Percentiles rank a stretch among this genome's conserved stretches.
phyloP scores from a whole-genome alignment of 371 early-diverging fungal species.

The Apophysomyces variabilis region DNA sequence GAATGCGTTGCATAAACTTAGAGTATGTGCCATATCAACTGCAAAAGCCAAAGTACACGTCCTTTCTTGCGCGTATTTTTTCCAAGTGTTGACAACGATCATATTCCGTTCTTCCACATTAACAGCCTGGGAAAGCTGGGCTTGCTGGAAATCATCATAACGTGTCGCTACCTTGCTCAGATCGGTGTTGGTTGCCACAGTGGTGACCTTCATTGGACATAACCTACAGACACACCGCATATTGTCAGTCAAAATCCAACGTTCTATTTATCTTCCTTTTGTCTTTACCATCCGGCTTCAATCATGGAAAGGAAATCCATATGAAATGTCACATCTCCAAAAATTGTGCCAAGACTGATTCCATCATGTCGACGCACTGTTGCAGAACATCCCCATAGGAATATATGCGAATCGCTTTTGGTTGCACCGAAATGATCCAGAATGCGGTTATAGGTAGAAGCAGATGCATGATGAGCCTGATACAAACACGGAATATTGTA shows the following conservation, averaged over 20 bases:
- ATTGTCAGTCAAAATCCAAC: neutral
- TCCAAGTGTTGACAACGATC: constrained; percentile 69
- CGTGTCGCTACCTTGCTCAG: constrained; percentile 52
- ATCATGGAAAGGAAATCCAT: constrained; percentile 83
- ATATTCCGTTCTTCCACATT: constrained; percentile 73
- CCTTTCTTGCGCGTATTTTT: constrained; percentile 54
- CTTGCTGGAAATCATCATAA: constrained; percentile 67
- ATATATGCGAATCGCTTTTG: constrained; percentile 51
- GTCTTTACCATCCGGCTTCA: constrained; percentile 66
- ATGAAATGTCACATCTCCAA: constrained; percentile 82
- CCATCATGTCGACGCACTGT: constrained; percentile 90
- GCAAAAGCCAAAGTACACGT: constrained; percentile 88
- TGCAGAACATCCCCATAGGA: constrained; percentile 94
- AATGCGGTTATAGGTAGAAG: constrained; percentile 73
- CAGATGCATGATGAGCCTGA: constrained; percentile 91
- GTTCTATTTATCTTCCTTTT: constrained; percentile 12
- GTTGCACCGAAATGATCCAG: constrained; percentile 71
- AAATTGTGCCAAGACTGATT: constrained; percentile 63
- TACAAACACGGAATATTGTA: neutral
- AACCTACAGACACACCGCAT: constrained; percentile 47
- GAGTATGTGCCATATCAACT: constrained; percentile 78
- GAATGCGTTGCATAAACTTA: constrained; percentile 64
- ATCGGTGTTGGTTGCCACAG: constrained; percentile 65
- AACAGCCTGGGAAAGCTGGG: constrained; percentile 64
- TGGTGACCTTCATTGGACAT: constrained; percentile 67